Evolutionary conservation across 2,329 filamentous ascomycete species (phyloP), one percentile per base, ranked within the genome.

Genomic region (Claviceps digitariae): DNA sequence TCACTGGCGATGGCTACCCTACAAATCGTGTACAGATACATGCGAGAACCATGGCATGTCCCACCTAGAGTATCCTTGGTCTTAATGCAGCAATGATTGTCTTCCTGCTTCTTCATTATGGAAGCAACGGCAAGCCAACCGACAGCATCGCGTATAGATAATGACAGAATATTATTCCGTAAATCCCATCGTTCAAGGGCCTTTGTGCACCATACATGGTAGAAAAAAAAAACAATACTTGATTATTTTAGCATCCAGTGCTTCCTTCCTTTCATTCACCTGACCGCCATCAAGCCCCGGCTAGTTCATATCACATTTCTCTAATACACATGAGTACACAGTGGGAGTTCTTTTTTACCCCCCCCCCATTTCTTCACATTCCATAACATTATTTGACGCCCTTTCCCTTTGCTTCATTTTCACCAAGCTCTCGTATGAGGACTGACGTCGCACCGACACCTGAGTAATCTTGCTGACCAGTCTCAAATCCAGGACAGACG

Each of bases 341-440:
- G 15, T 13, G 15, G 10, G 8, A 10, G 7, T 25, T 7, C 23
- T 25, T 45, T 29, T n/a, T 45, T 27, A 4, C n/a, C 6, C 7
- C 17, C 13, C 25, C n/a, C n/a, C n/a, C n/a, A n/a, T n/a, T n/a
- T 52, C 8, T 34, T 43, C 4, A 13, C n/a, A 15, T n/a, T 29
- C 31, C 27, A 13, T 29, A 23, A 36, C 41, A 43, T 67, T 67
- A 84, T 71, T 89, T 90, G 45, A 81, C 75, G 5, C 82, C 82
- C 71, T 95, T 95, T 23, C 84, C 85, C 70, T 90, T 90, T 4
- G 90, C 90, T 70, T 98, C 93, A 9, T 81, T 86, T 62, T 95
- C 90, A 6, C 84, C 82, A 51, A 98, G 74, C 70, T 95, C 89
- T 55, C 91, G 77, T 29, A 98, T 79, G 64, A 87, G 82, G 31